Base-by-base conservation (phyloP, 306 rosid genomes). In the Lathyrus sativus region DNA sequence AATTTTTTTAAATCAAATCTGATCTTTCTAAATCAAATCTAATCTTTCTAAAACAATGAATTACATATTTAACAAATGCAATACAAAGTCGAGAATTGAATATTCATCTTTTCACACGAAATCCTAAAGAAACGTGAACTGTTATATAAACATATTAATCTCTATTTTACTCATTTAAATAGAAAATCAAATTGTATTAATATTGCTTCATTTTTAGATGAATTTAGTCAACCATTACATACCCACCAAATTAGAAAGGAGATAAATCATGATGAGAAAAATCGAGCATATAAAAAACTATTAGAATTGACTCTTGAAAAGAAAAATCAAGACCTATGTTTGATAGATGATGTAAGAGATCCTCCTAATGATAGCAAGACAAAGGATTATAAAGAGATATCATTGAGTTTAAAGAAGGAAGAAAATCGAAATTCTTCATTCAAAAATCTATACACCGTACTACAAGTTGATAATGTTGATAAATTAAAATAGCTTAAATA, bases 391-490 rank as follows among this genome's bases (percentile, higher is more conserved):
- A 64, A 3, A 2, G 78, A 59, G 46, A 53, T 62, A 39, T 2
- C 15, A 12, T 49, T 12, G 7, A 2, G 14, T 67, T 62, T 50
- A 24, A 78, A 78, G 55, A 67, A 75, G 18, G 83, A 61, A 66
- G 88, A 70, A 55, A 64, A 37, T 65, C 55, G 10, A 2, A 18
- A 45, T 48, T 44, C 83, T 62, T 67, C 70, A 2, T 17, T 74
- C 38, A 78, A 78, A 55, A 6, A 59, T 75, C 78, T 62, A 48
- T 28, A 65, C 38, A 60, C 18, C 58, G 35, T 82, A 15, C 15
- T 73, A 11, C 61, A 82, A n/a, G n/a, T n/a, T n/a, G n/a, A n/a
- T n/a, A n/a, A n/a, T 95, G 90, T 90, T 62, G 24, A 7, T 41
- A 50, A 64, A 53, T 28, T 43, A 35, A 76, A 73, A 3, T 14